Percentiles rank a stretch among this genome's conserved stretches.
Conservation (phyloP, 345 rosid genomes). For the Orychophragmus violaceus region DNA sequence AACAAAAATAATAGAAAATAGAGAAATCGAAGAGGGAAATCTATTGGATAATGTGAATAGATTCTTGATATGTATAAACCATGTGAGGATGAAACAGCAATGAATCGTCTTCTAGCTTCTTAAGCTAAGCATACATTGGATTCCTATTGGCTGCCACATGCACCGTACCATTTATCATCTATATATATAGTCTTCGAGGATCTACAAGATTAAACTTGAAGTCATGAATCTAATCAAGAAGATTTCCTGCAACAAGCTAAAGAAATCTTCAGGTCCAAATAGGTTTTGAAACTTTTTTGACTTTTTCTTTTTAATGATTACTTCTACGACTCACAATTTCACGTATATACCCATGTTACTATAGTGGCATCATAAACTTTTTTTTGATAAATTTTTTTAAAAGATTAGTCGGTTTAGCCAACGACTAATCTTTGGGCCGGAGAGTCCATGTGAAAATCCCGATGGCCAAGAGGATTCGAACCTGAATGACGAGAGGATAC, state of each 20-base stretch:
- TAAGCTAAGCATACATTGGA: slow-evolving; percentile 12
- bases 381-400: too few species aligned
- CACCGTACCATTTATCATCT: slow-evolving; percentile 8
- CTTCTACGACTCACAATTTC: neutral
- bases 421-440: too few species aligned
- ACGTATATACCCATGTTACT: neutral
- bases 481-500: too few species aligned
- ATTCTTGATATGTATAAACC: slow-evolving; percentile 25
- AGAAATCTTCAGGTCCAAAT: slow-evolving; percentile 10
- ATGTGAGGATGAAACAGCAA: slow-evolving; percentile 26
- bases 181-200: neutral
- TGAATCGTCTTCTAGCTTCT: slow-evolving; percentile 9
- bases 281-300: slow-evolving; percentile 18
- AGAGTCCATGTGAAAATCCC: too few species aligned
- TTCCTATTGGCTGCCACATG: slow-evolving; percentile 28
- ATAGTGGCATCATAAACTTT: neutral
- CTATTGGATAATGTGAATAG: slow-evolving; percentile 29
- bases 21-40: slow-evolving; percentile 1
- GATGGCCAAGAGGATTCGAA: too few species aligned
- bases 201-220: neutral
- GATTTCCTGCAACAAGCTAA: neutral
- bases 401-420: too few species aligned
- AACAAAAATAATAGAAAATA: neutral
- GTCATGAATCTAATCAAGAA: slow-evolving; percentile 1
- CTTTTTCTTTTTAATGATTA: neutral